Evolutionary conservation across 306 rosid species (phyloP).

Genomic region (Delonix regia): DNA sequence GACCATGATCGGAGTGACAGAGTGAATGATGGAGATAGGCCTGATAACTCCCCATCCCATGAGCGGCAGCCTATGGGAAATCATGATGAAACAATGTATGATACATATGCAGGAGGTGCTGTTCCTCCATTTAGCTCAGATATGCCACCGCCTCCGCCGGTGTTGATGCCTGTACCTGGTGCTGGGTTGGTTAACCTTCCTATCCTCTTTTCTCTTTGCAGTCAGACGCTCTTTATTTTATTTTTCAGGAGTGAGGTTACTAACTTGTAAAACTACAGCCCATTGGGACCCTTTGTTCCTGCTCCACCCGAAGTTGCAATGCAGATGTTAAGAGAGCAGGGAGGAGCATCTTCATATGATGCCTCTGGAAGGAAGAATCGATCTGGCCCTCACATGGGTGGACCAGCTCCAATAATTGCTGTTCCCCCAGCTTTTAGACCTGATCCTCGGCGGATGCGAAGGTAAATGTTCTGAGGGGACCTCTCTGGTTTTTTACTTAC

Average conservation of each 20-base stretch:
- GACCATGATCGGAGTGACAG: slow-evolving; percentile 69
- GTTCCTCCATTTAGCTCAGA: slow-evolving; percentile 82
- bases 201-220: neutral
- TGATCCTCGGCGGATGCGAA: slow-evolving; percentile 91
- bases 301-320: slow-evolving; percentile 99
- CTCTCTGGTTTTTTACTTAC: neutral
- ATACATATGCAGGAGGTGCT: slow-evolving; percentile 69
- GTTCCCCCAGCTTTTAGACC: slow-evolving; percentile 78
- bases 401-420: slow-evolving; percentile 76
- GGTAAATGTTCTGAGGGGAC: slow-evolving; percentile 49
- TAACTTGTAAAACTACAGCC: slow-evolving; percentile 58
- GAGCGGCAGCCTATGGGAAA: slow-evolving; percentile 68
- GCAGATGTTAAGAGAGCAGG: slow-evolving; percentile 98
- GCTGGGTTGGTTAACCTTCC: slow-evolving; percentile 77
- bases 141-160: slow-evolving; percentile 85
- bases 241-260: slow-evolving; percentile 7
- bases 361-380: slow-evolving; percentile 71
- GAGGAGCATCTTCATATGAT: slow-evolving; percentile 78
- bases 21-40: slow-evolving; percentile 69
- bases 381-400: slow-evolving; percentile 75
- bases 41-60: slow-evolving; percentile 58
- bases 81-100: slow-evolving; percentile 87
- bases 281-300: slow-evolving; percentile 98
- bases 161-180: slow-evolving; percentile 99
- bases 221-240: slow-evolving; percentile 4